Base-by-base conservation (phyloP, 2,329 filamentous ascomycete species). In the Exophiala calicioides region DNA sequence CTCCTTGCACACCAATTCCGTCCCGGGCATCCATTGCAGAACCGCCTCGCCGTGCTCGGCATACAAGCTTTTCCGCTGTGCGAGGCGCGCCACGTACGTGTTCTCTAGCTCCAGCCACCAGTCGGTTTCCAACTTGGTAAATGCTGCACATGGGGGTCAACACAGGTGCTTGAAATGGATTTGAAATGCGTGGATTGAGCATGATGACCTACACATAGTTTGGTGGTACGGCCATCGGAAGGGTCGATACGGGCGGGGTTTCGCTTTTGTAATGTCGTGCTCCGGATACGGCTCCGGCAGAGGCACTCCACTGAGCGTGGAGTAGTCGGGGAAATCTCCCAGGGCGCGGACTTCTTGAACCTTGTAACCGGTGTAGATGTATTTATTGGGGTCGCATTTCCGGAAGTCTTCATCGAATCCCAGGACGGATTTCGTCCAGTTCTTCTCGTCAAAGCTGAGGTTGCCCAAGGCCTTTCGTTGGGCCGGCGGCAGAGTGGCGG, bases 81-180 rank as follows among this genome's bases (percentile, higher is more conserved):
- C 73, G 55, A 95, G 83, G 16, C 85, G 80, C 1, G 74, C 60
- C 34, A 68, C 69, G 63, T 95, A 95, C 3, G 80, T 86, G 38
- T 73, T 83, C 57, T 93, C 88, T 2, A 95, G 75, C 67, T 95
- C 89, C n/a, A 95, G 72, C 89, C 89, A 95, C 80, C 85, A 95
- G 62, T 94, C 84, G 0, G 82, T 71, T 52, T 95, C 86, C 65
- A 93, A 70, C 58, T 88, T 94, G 32, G 79, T 83, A 6, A 91
- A 71, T 2, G 88, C 87, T 93, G 50, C 31, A 35, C 3, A 15
- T 49, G 5, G 5, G 26, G 6, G 33, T 34, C n/a, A 34, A 13
- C 29, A 47, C 13, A 46, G 41, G 9, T 18, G n/a, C n/a, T n/a
- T n/a, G n/a, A n/a, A n/a, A 21, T 20, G 10, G 16, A 27, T 26